Evolutionary conservation across 495 filamentous ascomycete species (phyloP).

Genomic region (Xylaria acuta): DNA sequence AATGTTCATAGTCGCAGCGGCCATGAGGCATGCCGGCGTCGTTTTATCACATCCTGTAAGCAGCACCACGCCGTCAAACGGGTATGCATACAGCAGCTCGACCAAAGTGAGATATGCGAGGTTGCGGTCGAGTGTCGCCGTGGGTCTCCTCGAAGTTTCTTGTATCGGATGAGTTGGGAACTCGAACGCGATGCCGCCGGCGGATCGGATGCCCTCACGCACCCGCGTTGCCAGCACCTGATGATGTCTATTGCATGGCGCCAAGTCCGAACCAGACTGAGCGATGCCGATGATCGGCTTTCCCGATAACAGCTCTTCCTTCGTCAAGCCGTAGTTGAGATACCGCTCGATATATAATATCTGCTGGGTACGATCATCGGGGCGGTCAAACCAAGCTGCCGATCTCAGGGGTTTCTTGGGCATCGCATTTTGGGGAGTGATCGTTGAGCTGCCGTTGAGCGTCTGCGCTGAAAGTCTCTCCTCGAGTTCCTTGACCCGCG

Average conservation of each 20-base stretch:
- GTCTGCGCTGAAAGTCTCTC: slow-evolving; percentile 21
- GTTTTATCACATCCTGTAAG: slow-evolving; percentile 67
- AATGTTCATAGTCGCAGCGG: slow-evolving; percentile 64
- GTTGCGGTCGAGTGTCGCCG: slow-evolving; percentile 61
- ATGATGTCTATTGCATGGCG: slow-evolving; percentile 62
- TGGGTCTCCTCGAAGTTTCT: slow-evolving; percentile 57
- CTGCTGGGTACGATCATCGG: slow-evolving; percentile 24
- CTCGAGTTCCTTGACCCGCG: slow-evolving; percentile 22
- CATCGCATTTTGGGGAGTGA: neutral
- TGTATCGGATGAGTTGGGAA: slow-evolving; percentile 65
- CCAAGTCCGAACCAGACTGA: slow-evolving; percentile 61
- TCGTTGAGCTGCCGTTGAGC: neutral
- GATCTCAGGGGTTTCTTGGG: slow-evolving; percentile 26
- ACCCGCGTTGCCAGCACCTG: slow-evolving; percentile 60
- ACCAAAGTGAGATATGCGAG: slow-evolving; percentile 59
- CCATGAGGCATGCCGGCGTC: slow-evolving; percentile 62
- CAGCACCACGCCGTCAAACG: slow-evolving; percentile 61
- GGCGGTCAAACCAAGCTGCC: slow-evolving; percentile 24
- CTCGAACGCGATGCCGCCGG: slow-evolving; percentile 62
- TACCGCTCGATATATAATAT: slow-evolving; percentile 61
- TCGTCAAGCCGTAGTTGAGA: slow-evolving; percentile 61
- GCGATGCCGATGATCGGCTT: slow-evolving; percentile 66
- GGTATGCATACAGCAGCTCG: slow-evolving; percentile 59
- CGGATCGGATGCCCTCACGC: slow-evolving; percentile 59
- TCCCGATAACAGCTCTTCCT: slow-evolving; percentile 59